A percentile compares a stretch with the other conserved stretches of the same genome.
Evolutionary conservation across 108 stramenopile species (phyloP).

Genomic region (Cyclotella atomus): DNA sequence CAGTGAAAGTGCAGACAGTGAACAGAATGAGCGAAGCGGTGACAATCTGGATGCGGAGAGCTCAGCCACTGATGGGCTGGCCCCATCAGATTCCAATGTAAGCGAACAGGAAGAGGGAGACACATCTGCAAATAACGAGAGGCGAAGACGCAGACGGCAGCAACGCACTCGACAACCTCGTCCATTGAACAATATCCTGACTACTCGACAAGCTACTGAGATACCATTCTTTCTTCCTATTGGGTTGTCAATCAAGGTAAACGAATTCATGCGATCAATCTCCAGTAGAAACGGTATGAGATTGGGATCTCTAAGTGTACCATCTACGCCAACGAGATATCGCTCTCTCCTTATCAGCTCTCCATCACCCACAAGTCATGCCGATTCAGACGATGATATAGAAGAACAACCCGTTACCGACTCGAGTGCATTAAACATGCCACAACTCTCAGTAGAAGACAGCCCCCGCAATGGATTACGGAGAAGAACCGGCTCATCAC

Average conservation of each 20-base stretch:
- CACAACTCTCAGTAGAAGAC: not conserved
- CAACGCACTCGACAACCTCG: not conserved
- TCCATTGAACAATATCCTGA: not conserved
- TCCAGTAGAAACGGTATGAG: not conserved
- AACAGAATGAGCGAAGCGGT: not conserved
- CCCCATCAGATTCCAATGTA: too few relatives aligned
- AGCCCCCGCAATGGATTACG: not conserved
- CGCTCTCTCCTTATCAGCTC: not conserved
- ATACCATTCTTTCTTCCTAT: constrained; percentile 48
- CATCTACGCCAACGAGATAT: not conserved
- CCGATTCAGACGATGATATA: too few relatives aligned
- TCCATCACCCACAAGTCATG: too few relatives aligned
- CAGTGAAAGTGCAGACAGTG: not conserved
- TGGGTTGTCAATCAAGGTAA: constrained; percentile 41
- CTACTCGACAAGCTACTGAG: not conserved
- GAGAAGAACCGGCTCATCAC: too few relatives aligned
- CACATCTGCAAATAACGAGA: not conserved
- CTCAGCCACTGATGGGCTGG: too few relatives aligned
- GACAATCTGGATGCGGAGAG: too few relatives aligned
- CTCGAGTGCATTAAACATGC: not conserved
- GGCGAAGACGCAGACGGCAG: not conserved
- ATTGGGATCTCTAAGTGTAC: too few relatives aligned
- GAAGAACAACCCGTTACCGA: not conserved
- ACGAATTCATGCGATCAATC: constrained; percentile 2
- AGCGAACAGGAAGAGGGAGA: too few relatives aligned